Conservation (phyloP, 2,329 filamentous ascomycete species). For the Camptophora hylomeconis region DNA sequence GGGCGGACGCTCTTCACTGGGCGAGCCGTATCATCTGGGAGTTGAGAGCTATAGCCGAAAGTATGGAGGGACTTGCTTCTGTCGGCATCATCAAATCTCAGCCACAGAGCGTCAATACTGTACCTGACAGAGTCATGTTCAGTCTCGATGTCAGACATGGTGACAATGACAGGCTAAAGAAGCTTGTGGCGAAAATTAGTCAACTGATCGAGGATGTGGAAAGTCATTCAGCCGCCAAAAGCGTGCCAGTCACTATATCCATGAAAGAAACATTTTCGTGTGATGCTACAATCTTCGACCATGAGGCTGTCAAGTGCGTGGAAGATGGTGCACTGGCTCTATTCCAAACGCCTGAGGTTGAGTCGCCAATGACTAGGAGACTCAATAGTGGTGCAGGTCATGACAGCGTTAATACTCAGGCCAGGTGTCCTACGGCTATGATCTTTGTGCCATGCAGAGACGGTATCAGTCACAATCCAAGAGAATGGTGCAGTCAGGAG, state of each 20-base stretch:
- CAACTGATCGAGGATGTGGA: conserved; percentile 2
- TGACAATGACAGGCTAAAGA: conserved; percentile 7
- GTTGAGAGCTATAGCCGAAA: conserved; percentile 47
- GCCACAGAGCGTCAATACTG: conserved; percentile 61
- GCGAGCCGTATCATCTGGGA: conserved; percentile 56
- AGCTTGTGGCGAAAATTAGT: conserved; percentile 7
- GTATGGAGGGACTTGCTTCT: conserved; percentile 47
- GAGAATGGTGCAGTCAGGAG: conserved; percentile 47
- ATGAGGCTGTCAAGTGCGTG: conserved; percentile 50
- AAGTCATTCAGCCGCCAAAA: too few relatives aligned
- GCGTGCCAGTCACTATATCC: too few relatives aligned
- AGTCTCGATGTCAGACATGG: conserved; percentile 15
- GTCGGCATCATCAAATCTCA: conserved; percentile 56
- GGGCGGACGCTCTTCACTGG: conserved; percentile 55
- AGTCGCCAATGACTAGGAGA: conserved; percentile 32
- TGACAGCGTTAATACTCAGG: conserved; percentile 49
- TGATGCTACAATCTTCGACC: conserved; percentile 45
- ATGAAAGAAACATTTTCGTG: conserved; percentile 19
- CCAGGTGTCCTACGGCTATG: conserved; percentile 50
- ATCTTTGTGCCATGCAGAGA: conserved; percentile 53
- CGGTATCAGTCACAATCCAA: conserved; percentile 51
- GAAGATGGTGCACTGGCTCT: conserved; percentile 44
- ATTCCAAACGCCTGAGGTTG: conserved; percentile 31
- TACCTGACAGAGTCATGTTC: conserved; percentile 48
- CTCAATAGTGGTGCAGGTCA: conserved; percentile 55